A percentile compares a stretch with the other conserved stretches of the same genome.
These are phyloP conservation scores for Eimeria falciformis DNA, from an alignment of 169 alveolate species.

Conservation along the genomic window DNA sequence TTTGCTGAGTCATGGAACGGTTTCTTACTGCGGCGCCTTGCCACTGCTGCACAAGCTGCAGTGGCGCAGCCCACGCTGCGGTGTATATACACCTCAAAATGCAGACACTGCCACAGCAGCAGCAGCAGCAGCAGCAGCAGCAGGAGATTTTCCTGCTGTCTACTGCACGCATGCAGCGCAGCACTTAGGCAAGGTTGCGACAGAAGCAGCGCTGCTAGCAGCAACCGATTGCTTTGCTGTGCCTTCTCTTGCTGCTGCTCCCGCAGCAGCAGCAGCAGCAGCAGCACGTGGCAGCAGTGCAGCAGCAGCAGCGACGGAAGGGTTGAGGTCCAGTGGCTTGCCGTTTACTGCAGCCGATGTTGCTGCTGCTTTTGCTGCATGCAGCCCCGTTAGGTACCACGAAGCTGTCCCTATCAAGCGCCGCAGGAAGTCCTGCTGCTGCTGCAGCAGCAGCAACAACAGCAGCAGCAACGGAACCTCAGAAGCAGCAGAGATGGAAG, in stretches of 20 bases:
- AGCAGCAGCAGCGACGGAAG: constrained; percentile 49
- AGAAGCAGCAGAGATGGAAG: constrained; percentile 4
- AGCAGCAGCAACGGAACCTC: constrained; percentile 46
- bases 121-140: constrained; percentile 48
- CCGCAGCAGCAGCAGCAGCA: constrained; percentile 11
- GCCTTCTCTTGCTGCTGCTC: neutral
- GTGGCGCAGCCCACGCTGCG: neutral
- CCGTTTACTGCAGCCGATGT: constrained; percentile 39
- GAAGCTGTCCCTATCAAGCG: neutral
- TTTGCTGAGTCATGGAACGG: constrained; percentile 13
- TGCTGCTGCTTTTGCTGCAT: constrained; percentile 43
- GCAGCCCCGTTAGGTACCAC: constrained; percentile 28
- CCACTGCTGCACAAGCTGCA: constrained; percentile 24
- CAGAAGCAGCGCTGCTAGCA: constrained; percentile 39
- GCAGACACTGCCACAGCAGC: constrained; percentile 21
- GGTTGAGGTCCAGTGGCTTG: constrained; percentile 16
- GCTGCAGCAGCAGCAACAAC: constrained; percentile 26
- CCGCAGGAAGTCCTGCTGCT: neutral
- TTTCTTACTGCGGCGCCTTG: constrained; percentile 16
- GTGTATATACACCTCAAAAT: neutral
- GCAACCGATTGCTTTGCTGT: constrained; percentile 35
- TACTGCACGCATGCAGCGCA: constrained; percentile 63
- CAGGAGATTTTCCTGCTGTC: neutral
- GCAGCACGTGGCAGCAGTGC: constrained; percentile 1
- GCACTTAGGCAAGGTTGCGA: constrained; percentile 12